Base-by-base conservation (phyloP, 208 protist species). In the Herpetomonas tarakana region DNA sequence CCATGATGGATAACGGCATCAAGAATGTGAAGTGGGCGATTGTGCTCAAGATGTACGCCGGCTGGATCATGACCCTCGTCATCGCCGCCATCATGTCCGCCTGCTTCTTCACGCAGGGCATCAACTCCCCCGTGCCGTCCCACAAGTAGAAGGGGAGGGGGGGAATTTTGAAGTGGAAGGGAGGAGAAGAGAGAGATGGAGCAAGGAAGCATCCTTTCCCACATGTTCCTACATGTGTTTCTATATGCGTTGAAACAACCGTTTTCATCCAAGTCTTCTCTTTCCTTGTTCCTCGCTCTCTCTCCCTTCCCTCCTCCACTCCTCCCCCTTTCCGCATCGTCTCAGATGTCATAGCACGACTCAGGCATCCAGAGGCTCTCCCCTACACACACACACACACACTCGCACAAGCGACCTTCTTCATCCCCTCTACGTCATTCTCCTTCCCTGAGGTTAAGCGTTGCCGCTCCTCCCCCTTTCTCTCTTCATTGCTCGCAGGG, bases 51-150 rank as follows among this genome's bases (percentile, higher is more conserved):
- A 75, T 86, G 68, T 76, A 86, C 65, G 41, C 28, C 38, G 78
- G 75, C 29, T 86, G 78, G 78, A 45, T 88, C 2, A 55, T 64
- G 49, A 88, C 77, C 25, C 60, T 84, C 47, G 39, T 76, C 41
- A 61, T 72, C 56, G 80, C 74, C 30, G 77, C 53, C 24, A 45
- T 79, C 56, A 50, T 84, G 18, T 84, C 74, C 25, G 81, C 77
- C 31, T 31, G 50, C 38, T 75, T 84, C 57, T 88, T 88, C 52
- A 35, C 81, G 11, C 81, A 88, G 55, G 81, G 77, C 27, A 76
- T 84, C 59, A 66, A 65, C 56, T 39, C 74, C 2, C 81, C 81
- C 28, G n/a, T 27, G 14, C n/a, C 35, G 35, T 18, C 35, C 9
- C 14, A 6, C 35, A 41, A 41, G 35, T 41, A 41, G 14, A 41